A percentile compares a stretch with the other conserved stretches of the same genome.
Conservation (phyloP, 1,139 yeast genomes). For the Cylindricascospora bacillispora region DNA sequence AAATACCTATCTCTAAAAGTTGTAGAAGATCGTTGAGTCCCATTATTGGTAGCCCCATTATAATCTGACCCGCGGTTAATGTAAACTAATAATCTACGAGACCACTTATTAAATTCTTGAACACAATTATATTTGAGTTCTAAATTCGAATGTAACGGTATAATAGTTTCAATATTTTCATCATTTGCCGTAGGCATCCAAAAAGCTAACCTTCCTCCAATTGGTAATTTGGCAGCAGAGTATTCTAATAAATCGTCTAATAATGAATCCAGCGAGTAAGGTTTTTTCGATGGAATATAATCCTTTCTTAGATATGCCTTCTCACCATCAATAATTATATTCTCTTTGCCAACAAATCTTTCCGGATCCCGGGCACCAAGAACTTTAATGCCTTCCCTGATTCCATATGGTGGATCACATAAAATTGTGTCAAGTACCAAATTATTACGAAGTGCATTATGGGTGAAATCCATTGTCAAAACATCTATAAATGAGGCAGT, state of each 20-base stretch:
- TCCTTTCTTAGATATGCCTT: slow-evolving; percentile 68
- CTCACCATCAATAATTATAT: slow-evolving; percentile 60
- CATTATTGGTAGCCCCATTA: slow-evolving; percentile 43
- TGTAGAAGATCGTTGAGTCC: slow-evolving; percentile 23
- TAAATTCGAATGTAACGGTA: slow-evolving; percentile 68
- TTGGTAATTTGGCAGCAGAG: slow-evolving; percentile 57
- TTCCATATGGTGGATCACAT: slow-evolving; percentile 98
- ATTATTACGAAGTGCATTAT: slow-evolving; percentile 59
- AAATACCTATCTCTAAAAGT: slow-evolving; percentile 77
- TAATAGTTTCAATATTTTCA: slow-evolving; percentile 53
- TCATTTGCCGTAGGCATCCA: slow-evolving; percentile 99
- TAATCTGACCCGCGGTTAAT: slow-evolving; percentile 49
- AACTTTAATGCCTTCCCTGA: slow-evolving; percentile 87
- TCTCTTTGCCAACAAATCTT: slow-evolving; percentile 49
- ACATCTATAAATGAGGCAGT: slow-evolving; percentile 53
- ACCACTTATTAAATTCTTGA: slow-evolving; percentile 89
- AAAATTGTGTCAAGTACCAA: slow-evolving; percentile 66
- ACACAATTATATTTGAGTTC: slow-evolving; percentile 64
- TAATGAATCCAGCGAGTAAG: slow-evolving; percentile 66
- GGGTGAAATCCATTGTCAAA: slow-evolving; percentile 88
- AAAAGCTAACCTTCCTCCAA: slow-evolving; percentile 71
- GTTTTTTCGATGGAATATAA: slow-evolving; percentile 86
- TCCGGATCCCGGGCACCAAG: slow-evolving; percentile 69
- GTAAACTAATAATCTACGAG: slow-evolving; percentile 72
- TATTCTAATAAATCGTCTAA: slow-evolving; percentile 66